Evolutionary conservation across 2,329 filamentous ascomycete genomes (phyloP).

Genomic region (Ceratocystis smalleyi): DNA sequence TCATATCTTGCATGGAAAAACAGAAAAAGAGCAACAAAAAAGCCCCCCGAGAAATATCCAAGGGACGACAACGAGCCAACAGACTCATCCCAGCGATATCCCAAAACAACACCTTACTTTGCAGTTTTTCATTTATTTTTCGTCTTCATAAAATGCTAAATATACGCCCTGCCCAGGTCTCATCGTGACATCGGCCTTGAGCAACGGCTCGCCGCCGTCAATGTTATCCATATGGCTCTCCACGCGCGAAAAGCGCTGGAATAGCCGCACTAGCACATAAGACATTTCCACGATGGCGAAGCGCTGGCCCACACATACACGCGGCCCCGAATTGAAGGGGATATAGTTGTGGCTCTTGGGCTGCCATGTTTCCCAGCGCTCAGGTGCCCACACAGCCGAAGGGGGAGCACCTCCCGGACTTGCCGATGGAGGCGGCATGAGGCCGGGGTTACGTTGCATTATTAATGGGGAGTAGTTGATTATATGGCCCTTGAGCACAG

Average conservation of each 20-base stretch:
- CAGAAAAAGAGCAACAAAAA: not conserved
- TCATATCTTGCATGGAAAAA: not conserved
- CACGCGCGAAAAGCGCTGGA: conserved; percentile 54
- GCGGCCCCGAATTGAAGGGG: conserved; percentile 59
- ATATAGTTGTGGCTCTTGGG: conserved; percentile 56
- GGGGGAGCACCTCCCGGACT: conserved; percentile 26
- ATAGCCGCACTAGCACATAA: conserved; percentile 55
- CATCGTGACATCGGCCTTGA: conserved; percentile 46
- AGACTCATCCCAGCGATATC: not conserved
- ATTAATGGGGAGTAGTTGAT: conserved; percentile 52
- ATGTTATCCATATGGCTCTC: conserved; percentile 41
- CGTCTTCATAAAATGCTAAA: conserved; percentile 39
- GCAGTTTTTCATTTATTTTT: conserved; percentile 19
- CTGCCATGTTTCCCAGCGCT: conserved; percentile 49
- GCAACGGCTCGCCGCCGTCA: conserved; percentile 36
- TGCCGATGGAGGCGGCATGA: conserved; percentile 39
- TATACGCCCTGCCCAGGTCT: conserved; percentile 43
- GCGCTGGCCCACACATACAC: conserved; percentile 66
- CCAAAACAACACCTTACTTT: not conserved
- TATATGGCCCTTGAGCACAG: conserved; percentile 48
- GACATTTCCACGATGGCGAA: conserved; percentile 65
- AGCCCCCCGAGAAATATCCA: not conserved
- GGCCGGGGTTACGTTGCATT: conserved; percentile 55
- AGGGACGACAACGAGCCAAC: not conserved
- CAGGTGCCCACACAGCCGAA: conserved; percentile 42